These are phyloP conservation scores for Hylodesmum podocarpum DNA, from an alignment of 306 rosid genomes.

Conservation along the genomic window DNA sequence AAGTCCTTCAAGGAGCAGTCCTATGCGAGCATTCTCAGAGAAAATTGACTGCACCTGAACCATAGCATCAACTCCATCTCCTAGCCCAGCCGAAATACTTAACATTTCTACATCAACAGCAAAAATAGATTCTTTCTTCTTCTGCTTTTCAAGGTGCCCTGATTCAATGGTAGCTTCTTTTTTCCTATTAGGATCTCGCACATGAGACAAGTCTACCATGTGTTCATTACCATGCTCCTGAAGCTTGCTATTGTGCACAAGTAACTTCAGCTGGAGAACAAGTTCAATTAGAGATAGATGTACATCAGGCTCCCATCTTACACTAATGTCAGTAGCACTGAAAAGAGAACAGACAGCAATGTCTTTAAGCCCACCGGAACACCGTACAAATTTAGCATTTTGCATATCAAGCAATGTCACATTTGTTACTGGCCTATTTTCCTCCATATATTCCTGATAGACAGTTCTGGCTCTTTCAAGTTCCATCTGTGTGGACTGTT, in stretches of 20 bases:
- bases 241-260: slow-evolving; percentile 73
- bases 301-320: slow-evolving; percentile 97
- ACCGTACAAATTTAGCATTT: slow-evolving; percentile 91
- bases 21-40: slow-evolving; percentile 97
- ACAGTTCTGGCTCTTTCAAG: slow-evolving; percentile 89
- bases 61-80: slow-evolving; percentile 92
- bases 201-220: slow-evolving; percentile 40
- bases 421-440: slow-evolving; percentile 59
- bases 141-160: slow-evolving; percentile 63
- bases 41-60: slow-evolving; percentile 95
- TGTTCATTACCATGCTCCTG: slow-evolving; percentile 49
- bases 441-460: slow-evolving; percentile 84
- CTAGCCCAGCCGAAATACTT: slow-evolving; percentile 77
- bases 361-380: slow-evolving; percentile 90
- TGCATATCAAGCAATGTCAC: slow-evolving; percentile 87
- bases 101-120: slow-evolving; percentile 93
- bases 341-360: slow-evolving; percentile 93
- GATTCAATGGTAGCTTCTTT: slow-evolving; percentile 53
- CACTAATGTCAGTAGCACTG: slow-evolving; percentile 88
- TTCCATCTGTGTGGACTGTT: slow-evolving; percentile 85
- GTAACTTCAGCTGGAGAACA: slow-evolving; percentile 67
- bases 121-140: slow-evolving; percentile 86
- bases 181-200: slow-evolving; percentile 52
- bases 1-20: slow-evolving; percentile 97
- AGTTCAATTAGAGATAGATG: slow-evolving; percentile 83